phyloP scores from a whole-genome alignment of 2,329 filamentous ascomycete species.

The Arachnopeziza araneosa region DNA sequence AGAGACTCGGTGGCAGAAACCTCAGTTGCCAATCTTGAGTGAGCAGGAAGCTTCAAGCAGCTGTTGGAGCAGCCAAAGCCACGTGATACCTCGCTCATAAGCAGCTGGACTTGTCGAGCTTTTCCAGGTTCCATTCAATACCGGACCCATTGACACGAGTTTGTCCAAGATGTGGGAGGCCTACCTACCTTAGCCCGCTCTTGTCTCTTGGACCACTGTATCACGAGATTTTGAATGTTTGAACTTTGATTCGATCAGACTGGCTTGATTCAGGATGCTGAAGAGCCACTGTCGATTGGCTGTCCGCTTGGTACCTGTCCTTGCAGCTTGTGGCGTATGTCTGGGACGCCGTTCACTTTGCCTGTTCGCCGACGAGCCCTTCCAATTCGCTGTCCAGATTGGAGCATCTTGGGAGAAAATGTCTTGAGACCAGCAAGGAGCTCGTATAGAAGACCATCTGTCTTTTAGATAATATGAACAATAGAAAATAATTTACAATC shows the following conservation, averaged over 20 bases:
- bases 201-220: not conserved
- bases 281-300: not conserved
- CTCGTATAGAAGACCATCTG: not conserved
- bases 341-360: not conserved
- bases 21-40: too few species aligned
- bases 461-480: not conserved
- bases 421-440: not conserved
- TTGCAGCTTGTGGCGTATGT: not conserved
- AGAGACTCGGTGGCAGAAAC: too few species aligned
- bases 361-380: not conserved
- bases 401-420: not conserved
- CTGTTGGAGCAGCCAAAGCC: too few species aligned
- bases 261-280: conserved; percentile 3
- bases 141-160: not conserved
- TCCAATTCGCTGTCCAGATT: not conserved
- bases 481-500: not conserved
- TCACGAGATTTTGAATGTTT: not conserved
- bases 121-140: too few species aligned
- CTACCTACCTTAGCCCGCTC: not conserved
- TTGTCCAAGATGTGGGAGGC: not conserved
- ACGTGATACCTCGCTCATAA: too few species aligned
- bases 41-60: too few species aligned
- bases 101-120: too few species aligned
- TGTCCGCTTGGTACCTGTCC: not conserved
- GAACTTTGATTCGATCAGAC: not conserved